These are phyloP conservation scores for Coffea canephora DNA, from an alignment of 257 asterid species.

Conservation along the genomic window DNA sequence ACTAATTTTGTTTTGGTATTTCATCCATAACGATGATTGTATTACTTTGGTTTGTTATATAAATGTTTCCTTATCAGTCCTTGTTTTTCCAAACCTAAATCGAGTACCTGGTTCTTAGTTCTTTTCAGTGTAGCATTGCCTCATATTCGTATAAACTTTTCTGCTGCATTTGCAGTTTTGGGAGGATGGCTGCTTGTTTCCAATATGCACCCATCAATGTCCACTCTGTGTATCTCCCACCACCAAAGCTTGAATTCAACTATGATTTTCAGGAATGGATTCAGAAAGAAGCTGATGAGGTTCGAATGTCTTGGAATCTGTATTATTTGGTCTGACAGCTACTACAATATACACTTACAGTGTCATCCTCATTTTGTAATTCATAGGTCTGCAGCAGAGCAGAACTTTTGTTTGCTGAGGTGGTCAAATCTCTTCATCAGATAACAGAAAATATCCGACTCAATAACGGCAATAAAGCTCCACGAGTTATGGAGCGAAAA, in stretches of 20 bases:
- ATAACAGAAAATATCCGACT: conserved; percentile 35
- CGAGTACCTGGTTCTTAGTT: not conserved
- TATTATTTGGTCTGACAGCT: conserved; percentile 18
- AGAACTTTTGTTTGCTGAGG: conserved; percentile 53
- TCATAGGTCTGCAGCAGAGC: conserved; percentile 52
- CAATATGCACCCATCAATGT: conserved; percentile 72
- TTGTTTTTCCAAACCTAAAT: not conserved
- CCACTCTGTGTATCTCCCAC: conserved; percentile 78
- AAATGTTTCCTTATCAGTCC: not conserved
- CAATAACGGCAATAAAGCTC: conserved; percentile 30
- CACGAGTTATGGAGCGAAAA: conserved; percentile 42
- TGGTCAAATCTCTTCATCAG: conserved; percentile 47
- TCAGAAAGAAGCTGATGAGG: conserved; percentile 64
- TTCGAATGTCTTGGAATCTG: conserved; percentile 21
- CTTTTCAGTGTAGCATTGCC: conserved; percentile 15
- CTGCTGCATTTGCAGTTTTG: conserved; percentile 51
- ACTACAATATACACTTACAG: conserved; percentile 13
- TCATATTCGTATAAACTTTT: not conserved
- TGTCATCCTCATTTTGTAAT: conserved; percentile 22
- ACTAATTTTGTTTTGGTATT: not conserved
- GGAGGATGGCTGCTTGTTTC: conserved; percentile 83
- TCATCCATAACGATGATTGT: not conserved
- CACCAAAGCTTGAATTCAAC: conserved; percentile 65
- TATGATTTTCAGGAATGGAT: conserved; percentile 67
- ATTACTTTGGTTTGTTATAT: not conserved